A percentile compares a stretch with the other conserved stretches of the same genome.
These are phyloP conservation scores for Scheffersomyces segobiensis DNA, from an alignment of 1,139 yeast genomes.

Conservation along the genomic window DNA sequence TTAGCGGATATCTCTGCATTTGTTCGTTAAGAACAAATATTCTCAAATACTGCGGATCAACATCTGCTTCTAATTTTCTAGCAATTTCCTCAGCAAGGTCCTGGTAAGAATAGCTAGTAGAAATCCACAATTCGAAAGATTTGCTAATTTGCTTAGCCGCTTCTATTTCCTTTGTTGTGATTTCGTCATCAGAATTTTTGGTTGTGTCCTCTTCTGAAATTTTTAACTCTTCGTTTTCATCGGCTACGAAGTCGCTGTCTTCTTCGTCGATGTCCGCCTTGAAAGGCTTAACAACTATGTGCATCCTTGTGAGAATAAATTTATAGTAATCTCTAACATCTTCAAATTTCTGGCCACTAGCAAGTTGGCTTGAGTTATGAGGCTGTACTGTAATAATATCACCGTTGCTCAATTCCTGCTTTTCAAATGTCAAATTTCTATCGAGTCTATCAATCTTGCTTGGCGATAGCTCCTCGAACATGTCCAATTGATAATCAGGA, in stretches of 20 bases:
- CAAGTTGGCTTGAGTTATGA: constrained; percentile 20
- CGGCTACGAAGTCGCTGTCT: constrained; percentile 44
- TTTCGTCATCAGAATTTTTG: constrained; percentile 9
- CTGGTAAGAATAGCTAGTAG: constrained; percentile 57
- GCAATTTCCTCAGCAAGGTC: constrained; percentile 65
- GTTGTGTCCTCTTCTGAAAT: constrained; percentile 8
- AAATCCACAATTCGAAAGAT: constrained; percentile 68
- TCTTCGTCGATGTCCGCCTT: constrained; percentile 46
- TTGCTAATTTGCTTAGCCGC: constrained; percentile 19
- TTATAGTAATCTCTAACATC: constrained; percentile 57
- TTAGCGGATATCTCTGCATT: constrained; percentile 54
- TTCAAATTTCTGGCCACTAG: constrained; percentile 20
- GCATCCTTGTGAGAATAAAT: constrained; percentile 67
- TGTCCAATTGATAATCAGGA: constrained; percentile 37
- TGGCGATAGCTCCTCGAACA: constrained; percentile 74
- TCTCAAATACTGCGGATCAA: constrained; percentile 65
- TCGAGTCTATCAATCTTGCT: constrained; percentile 55
- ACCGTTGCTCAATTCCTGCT: constrained; percentile 72
- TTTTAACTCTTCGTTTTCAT: constrained; percentile 11
- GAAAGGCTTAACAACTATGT: constrained; percentile 55
- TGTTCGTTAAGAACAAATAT: constrained; percentile 59
- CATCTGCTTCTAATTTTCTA: constrained; percentile 38
- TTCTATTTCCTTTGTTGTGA: constrained; percentile 14
- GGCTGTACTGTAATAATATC: constrained; percentile 71
- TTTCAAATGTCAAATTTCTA: constrained; percentile 49